Evolutionary conservation across 768 basidiomycete species (phyloP), one percentile per base, ranked within the genome.

Genomic region (Podaxis carcinomalis): DNA sequence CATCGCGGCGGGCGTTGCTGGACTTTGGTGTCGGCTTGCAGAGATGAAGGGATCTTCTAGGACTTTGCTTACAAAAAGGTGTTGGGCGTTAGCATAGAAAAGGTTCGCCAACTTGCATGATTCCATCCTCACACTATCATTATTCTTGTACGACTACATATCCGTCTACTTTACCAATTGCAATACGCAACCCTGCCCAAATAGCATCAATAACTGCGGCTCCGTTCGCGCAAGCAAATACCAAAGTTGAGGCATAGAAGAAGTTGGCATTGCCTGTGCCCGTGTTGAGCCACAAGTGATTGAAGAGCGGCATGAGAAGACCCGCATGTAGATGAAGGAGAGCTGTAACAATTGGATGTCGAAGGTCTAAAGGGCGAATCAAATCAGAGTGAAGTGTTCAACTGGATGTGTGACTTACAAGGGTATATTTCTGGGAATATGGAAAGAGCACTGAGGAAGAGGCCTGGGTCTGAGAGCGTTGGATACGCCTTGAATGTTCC

Each of bases 251-350:
- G 0, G 97, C 97, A 68, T 98, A 99, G 76, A 92, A 98, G 75
- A 99, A 99, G 72, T 98, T 98, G 50, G 96, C 95, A 68, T 99
- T 98, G 2, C 94, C 97, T 4, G 93, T 92, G 1, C 94, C 95
- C 59, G 93, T 89, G 7, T 78, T 80, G 5, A 98, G 82, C 96
- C 97, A 99, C 1, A 98, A 78, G 62, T 92, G 83, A 68, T 96
- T 87, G 73, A 98, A 95, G 32, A 97, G 80, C 0, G 96, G 96
- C 61, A 98, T 82, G 21, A 98, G 86, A 19, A 93, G 79, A 1
- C 87, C 80, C 2, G 95, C 87, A 68, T 97, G 93, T 4, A 92
- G 75, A 64, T 96, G 91, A 9, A 95, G 81, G 49, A 93, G 82
- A 4, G 84, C 76, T 6, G 93, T 93, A 37, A 95, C 88, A 58